Evolutionary conservation across 441 rosid species (phyloP), one percentile per base, ranked within the genome.

Genomic region (Gossypium gossypioides): DNA sequence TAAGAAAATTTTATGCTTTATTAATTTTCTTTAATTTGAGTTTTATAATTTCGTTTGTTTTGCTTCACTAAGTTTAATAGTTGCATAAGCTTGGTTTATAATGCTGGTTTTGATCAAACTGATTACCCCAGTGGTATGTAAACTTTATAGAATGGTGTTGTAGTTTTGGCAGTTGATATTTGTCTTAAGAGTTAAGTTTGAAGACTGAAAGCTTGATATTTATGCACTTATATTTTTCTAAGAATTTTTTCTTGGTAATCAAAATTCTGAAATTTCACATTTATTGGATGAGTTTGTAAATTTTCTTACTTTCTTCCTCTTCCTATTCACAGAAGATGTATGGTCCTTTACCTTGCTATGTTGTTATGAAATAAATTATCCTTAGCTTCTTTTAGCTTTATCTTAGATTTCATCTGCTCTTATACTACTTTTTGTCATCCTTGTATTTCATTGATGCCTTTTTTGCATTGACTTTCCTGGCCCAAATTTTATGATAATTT

Each of bases 401-500:
- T 67, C n/a, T 25, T 29, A 51, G 8, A 25, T 52, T 27, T 63
- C 40, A 40, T 50, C 18, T 19, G 60, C 4, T 16, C 3, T 32
- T 56, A 24, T 24, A 2, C n/a, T 37, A 10, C 52, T 22, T 61
- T 19, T 19, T 4, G 46, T 3, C 25, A 18, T 9, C 19, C 25
- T 15, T 37, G 18, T 56, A 10, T 56, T 24, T 56, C 13, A 22
- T 56, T 56, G 29, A 50, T 65, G 58, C 65, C 13, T 64, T 42
- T 10, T 16, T 24, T 16, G 29, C 7, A 16, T 15, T 3, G 32
- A 46, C 32, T 68, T 58, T 70, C 7, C 59, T 51, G 25, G 52
- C 63, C 52, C 24, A 32, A 75, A 42, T 42, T 74, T 56, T 79
- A 63, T 70, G 55, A 74, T 68, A 57, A 65, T 58, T 72, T 86